These are phyloP conservation scores for Paecilomyces sp. DNA, from an alignment of 2,329 filamentous ascomycete species.

Conservation along the genomic window DNA sequence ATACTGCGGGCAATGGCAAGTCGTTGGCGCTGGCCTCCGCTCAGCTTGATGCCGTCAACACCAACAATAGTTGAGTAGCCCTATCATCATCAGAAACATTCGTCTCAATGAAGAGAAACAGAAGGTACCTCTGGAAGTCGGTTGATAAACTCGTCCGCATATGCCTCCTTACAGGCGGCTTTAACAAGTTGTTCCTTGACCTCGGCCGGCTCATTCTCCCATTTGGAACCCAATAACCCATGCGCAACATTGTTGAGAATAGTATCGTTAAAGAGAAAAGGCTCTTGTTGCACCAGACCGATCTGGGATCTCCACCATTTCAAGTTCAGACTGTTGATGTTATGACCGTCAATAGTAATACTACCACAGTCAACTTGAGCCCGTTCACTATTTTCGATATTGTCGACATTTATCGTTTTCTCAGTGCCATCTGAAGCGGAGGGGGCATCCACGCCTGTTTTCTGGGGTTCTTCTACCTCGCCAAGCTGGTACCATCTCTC, in stretches of 20 bases:
- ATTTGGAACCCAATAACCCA: slow-evolving; percentile 40
- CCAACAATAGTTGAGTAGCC: slow-evolving; percentile 69
- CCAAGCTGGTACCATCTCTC: slow-evolving; percentile 37
- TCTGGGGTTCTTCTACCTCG: neutral
- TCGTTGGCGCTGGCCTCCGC: slow-evolving; percentile 79
- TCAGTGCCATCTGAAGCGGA: neutral
- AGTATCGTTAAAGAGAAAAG: slow-evolving; percentile 60
- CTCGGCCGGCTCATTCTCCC: slow-evolving; percentile 23
- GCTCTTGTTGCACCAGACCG: slow-evolving; percentile 61
- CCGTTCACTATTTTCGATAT: neutral
- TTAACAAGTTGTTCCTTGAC: slow-evolving; percentile 46
- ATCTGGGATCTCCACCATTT: slow-evolving; percentile 55
- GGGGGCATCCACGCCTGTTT: neutral
- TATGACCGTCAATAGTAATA: slow-evolving; percentile 48
- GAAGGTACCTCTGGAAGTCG: slow-evolving; percentile 44
- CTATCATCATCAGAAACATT: slow-evolving; percentile 32
- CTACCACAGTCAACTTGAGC: slow-evolving; percentile 28
- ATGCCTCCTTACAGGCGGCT: slow-evolving; percentile 59
- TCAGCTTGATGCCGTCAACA: slow-evolving; percentile 69
- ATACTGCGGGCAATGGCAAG: slow-evolving; percentile 69
- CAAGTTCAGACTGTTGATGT: slow-evolving; percentile 51
- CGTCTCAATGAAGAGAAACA: neutral
- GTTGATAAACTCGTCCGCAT: slow-evolving; percentile 63
- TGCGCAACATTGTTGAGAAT: slow-evolving; percentile 58
- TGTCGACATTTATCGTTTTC: neutral